A percentile compares a stretch with the other conserved stretches of the same genome.
Conservation (phyloP, 805 yeast genomes). For the Yarrowia sp. region DNA sequence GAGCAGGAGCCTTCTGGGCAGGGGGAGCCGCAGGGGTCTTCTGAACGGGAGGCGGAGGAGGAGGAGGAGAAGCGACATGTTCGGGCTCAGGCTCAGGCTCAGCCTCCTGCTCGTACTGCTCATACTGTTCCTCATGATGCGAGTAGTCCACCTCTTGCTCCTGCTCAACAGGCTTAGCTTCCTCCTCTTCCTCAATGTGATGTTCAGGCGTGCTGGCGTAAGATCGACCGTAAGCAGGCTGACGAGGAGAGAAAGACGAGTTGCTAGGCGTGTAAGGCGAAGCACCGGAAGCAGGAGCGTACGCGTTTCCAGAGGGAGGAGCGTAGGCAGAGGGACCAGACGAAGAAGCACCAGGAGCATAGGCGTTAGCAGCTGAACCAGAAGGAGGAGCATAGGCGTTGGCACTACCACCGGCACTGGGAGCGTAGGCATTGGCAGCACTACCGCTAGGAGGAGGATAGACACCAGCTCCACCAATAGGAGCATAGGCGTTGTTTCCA, state of each 20-base stretch:
- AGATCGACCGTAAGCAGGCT: conserved; percentile 14
- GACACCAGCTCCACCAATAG: not conserved
- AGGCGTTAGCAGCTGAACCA: not conserved
- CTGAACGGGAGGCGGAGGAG: not conserved
- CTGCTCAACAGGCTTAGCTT: not conserved
- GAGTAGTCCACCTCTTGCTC: not conserved
- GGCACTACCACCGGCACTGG: not conserved
- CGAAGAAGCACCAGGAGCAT: not conserved
- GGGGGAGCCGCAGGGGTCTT: conserved; percentile 1
- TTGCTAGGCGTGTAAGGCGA: not conserved
- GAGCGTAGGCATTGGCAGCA: conserved; percentile 30
- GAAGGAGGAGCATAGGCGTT: conserved; percentile 5
- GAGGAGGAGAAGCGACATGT: not conserved
- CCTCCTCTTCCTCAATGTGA: conserved; percentile 14
- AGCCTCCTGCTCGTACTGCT: not conserved
- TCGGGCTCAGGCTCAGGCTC: conserved; percentile 1
- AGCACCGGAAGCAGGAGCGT: not conserved
- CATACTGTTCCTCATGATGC: not conserved
- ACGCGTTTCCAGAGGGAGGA: conserved; percentile 1
- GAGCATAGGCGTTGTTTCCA: not conserved
- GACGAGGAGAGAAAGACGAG: conserved; percentile 6
- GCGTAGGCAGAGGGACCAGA: not conserved
- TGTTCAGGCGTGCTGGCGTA: conserved; percentile 15
- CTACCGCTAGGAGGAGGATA: conserved; percentile 29
- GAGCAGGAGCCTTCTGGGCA: not conserved